Percentiles rank a stretch among this genome's conserved stretches.
phyloP scores from a whole-genome alignment of 2,329 filamentous ascomycete genomes.

The Colletotrichum spinosum region DNA sequence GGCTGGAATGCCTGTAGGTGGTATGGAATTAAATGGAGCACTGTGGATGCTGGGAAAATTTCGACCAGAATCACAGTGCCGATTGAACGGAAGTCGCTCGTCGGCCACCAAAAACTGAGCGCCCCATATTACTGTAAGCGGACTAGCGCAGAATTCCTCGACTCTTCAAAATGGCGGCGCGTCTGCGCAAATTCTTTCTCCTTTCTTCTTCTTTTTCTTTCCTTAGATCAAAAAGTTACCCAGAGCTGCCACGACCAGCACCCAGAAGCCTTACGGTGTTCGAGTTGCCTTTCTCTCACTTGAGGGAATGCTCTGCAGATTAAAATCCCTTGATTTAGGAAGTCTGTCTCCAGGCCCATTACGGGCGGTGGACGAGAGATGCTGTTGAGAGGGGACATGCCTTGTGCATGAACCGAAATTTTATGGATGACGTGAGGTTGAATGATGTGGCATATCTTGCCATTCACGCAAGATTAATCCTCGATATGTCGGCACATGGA shows the following conservation, averaged over 20 bases:
- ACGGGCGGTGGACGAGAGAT: constrained; percentile 64
- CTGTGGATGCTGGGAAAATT: constrained; percentile 14
- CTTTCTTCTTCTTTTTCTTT: constrained; percentile 59
- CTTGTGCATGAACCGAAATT: constrained; percentile 15
- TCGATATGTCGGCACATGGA: no score
- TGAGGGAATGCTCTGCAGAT: constrained; percentile 68
- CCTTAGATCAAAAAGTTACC: constrained; percentile 71
- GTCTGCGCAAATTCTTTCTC: constrained; percentile 44
- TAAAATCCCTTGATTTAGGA: constrained; percentile 70
- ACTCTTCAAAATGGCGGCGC: constrained; percentile 20
- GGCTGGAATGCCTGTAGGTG: no score
- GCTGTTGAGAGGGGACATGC: constrained; percentile 72
- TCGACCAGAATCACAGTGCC: no score
- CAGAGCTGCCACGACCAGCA: constrained; percentile 75
- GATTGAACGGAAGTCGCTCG: no score
- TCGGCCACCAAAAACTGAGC: no score
- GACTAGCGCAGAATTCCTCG: constrained; percentile 40
- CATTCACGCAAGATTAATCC: no score
- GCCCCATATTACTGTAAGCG: neutral
- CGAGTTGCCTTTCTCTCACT: constrained; percentile 67
- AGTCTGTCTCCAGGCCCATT: constrained; percentile 63
- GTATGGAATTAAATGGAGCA: neutral
- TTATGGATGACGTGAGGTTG: no score
- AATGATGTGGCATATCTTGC: no score
- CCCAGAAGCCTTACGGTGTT: constrained; percentile 67